Conservation (phyloP, 306 rosid genomes). For the Macrotyloma uniflorum region DNA sequence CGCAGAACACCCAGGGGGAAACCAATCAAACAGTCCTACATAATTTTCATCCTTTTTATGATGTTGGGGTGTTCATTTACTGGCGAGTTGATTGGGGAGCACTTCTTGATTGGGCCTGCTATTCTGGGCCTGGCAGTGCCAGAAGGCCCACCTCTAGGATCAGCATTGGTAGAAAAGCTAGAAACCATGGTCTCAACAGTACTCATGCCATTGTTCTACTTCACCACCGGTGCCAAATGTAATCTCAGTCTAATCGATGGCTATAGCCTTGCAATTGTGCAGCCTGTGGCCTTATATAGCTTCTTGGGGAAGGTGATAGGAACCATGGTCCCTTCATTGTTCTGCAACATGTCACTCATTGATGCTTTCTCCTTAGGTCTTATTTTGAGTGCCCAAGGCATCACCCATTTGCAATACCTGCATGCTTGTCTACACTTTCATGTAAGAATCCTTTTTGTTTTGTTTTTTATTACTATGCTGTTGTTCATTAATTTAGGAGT, state of each 20-base stretch:
- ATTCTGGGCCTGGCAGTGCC: conserved; percentile 62
- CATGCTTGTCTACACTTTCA: conserved; percentile 32
- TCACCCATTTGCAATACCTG: conserved; percentile 47
- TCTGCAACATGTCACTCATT: conserved; percentile 43
- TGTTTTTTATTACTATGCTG: no score
- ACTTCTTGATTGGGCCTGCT: conserved; percentile 54
- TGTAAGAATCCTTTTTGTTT: conserved; percentile 35
- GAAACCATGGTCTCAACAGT: conserved; percentile 40
- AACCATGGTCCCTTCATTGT: conserved; percentile 57
- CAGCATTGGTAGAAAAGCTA: conserved; percentile 57
- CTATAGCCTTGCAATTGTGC: conserved; percentile 14
- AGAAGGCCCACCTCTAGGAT: conserved; percentile 65
- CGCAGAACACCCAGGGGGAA: conserved; percentile 33
- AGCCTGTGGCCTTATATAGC: conserved; percentile 37
- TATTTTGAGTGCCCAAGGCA: conserved; percentile 59
- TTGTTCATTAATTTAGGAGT: no score
- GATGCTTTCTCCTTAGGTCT: conserved; percentile 63
- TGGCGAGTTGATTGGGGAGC: conserved; percentile 54
- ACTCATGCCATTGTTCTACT: conserved; percentile 55
- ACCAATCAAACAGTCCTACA: conserved; percentile 38
- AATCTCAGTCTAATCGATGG: neutral
- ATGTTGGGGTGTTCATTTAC: conserved; percentile 37
- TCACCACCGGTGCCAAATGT: conserved; percentile 35
- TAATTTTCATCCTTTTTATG: conserved; percentile 44
- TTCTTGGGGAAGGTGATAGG: conserved; percentile 53